These are phyloP conservation scores for Penicillium longicatenatum DNA, from an alignment of 495 filamentous ascomycete species.

Conservation along the genomic window DNA sequence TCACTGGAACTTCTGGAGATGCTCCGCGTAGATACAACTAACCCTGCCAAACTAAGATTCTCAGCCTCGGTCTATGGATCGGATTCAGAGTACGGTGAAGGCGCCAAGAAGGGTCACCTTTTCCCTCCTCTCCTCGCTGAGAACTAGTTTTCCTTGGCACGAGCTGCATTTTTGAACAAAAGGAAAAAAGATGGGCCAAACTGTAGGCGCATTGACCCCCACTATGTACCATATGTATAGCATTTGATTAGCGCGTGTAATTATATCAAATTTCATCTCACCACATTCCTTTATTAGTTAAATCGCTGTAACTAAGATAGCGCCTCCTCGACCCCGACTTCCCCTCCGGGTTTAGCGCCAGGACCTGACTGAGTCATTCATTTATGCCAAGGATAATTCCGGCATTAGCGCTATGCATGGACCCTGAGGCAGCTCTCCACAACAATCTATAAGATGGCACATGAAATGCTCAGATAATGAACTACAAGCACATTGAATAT, in stretches of 20 bases:
- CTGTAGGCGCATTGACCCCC: slow-evolving; percentile 8
- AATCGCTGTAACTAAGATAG: too few species aligned
- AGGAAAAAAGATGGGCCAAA: slow-evolving; percentile 31
- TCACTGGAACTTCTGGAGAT: slow-evolving; percentile 71
- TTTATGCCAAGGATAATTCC: neutral
- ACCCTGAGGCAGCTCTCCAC: neutral
- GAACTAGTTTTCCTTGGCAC: slow-evolving; percentile 25
- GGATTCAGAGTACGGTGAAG: slow-evolving; percentile 72
- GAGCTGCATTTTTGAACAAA: slow-evolving; percentile 28
- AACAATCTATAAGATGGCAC: neutral
- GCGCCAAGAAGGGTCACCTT: slow-evolving; percentile 47
- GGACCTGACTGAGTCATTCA: neutral
- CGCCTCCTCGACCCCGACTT: neutral
- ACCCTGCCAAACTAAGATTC: slow-evolving; percentile 51
- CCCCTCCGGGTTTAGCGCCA: neutral
- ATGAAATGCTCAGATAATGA: neutral
- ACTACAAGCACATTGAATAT: neutral
- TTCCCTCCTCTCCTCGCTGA: slow-evolving; percentile 60
- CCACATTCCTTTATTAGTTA: too few species aligned
- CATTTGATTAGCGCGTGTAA: neutral
- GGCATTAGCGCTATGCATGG: neutral
- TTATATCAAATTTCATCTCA: too few species aligned
- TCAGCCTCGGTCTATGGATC: slow-evolving; percentile 55
- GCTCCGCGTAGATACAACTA: slow-evolving; percentile 63
- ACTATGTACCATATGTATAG: too few species aligned